A percentile compares a stretch with the other conserved stretches of the same genome.
These are phyloP conservation scores for Talaromyces sp. DNA, from an alignment of 2,329 filamentous ascomycete genomes.

Conservation along the genomic window DNA sequence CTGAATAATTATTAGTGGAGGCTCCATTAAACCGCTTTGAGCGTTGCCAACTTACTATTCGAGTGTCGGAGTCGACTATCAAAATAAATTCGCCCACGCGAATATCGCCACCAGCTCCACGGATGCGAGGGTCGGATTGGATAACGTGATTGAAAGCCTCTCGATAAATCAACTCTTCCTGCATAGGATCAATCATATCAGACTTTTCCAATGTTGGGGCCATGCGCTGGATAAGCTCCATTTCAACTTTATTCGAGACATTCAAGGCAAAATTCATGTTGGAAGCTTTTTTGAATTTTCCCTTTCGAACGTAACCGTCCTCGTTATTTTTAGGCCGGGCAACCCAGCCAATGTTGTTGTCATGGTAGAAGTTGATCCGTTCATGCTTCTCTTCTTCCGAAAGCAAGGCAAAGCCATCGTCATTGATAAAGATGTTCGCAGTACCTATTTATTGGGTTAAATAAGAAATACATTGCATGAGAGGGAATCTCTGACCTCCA, in stretches of 20 bases:
- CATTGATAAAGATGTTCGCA: constrained; percentile 39
- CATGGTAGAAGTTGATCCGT: constrained; percentile 48
- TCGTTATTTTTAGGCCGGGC: constrained; percentile 47
- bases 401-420: constrained; percentile 40
- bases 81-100: constrained; percentile 77
- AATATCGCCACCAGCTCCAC: constrained; percentile 73
- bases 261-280: constrained; percentile 72
- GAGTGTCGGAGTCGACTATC: constrained; percentile 66
- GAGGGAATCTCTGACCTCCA: constrained; percentile 9
- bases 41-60: constrained; percentile 41
- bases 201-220: constrained; percentile 14
- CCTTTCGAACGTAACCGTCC: constrained; percentile 51
- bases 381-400: constrained; percentile 42
- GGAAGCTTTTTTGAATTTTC: constrained; percentile 70
- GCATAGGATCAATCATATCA: constrained; percentile 30
- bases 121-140: constrained; percentile 52
- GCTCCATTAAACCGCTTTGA: background rate
- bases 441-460: constrained; percentile 40
- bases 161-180: constrained; percentile 43
- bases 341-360: constrained; percentile 51
- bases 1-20: constrained; percentile 1
- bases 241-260: constrained; percentile 61
- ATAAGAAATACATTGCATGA: constrained; percentile 12
- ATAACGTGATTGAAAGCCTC: constrained; percentile 43
- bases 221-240: constrained; percentile 45